phyloP scores from a whole-genome alignment of 345 rosid species.

The Boechera divaricarpa region DNA sequence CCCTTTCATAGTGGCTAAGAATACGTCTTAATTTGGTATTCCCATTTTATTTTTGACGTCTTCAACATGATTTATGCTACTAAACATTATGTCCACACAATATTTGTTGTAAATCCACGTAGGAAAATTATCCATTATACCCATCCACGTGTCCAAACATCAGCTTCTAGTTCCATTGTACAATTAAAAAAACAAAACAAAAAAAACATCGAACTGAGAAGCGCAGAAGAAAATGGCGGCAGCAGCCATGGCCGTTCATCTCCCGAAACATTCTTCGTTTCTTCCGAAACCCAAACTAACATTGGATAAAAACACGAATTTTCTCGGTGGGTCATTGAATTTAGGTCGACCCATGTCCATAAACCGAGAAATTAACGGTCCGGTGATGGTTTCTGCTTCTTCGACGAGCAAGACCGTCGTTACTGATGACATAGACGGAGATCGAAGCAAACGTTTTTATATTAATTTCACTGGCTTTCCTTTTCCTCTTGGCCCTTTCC shows the following conservation, averaged over 20 bases:
- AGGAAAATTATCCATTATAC: conserved; percentile 1
- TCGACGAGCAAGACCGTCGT: conserved; percentile 40
- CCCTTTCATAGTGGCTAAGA: not conserved
- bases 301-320: conserved; percentile 49
- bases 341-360: conserved; percentile 47
- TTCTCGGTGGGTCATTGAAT: conserved; percentile 59
- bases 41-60: not conserved
- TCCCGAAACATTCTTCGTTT: conserved; percentile 52
- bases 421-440: conserved; percentile 40
- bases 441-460: conserved; percentile 64
- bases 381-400: conserved; percentile 63
- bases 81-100: conserved; percentile 19
- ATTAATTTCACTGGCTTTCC: conserved; percentile 91
- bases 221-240: conserved; percentile 49
- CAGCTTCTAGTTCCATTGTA: conserved; percentile 32
- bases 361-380: conserved; percentile 42
- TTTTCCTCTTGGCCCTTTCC: conserved; percentile 98
- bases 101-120: conserved; percentile 34
- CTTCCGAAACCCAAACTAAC: conserved; percentile 51
- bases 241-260: conserved; percentile 62
- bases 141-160: conserved; percentile 35
- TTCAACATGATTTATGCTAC: not conserved
- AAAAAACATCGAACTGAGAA: conserved; percentile 9
- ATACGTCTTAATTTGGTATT: not conserved
- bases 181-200: not conserved